Base-by-base conservation (phyloP, 2,329 filamentous ascomycete genomes). In the Colletotrichum limetticola region DNA sequence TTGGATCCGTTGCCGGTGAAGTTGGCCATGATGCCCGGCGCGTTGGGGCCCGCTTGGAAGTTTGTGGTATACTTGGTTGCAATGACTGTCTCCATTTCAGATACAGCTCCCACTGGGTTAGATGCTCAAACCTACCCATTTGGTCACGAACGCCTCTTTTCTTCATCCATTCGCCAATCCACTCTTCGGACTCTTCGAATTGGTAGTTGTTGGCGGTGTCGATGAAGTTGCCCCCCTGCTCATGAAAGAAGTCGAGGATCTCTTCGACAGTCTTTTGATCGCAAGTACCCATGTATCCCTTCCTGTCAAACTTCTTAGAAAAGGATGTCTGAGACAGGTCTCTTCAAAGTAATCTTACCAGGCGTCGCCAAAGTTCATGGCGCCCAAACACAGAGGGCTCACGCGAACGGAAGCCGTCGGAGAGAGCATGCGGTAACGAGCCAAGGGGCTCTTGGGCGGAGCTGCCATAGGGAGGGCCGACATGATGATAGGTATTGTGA, bases 131-230 rank as follows among this genome's bases (percentile, higher is more conserved):
- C 84, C 72, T 77, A 88, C 87, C 85, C 81, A 94, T 89, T 78
- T 93, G 85, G 76, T 93, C 91, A 28, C 93, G 88, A 72, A 89
- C 89, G n/a, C 87, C 85, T 11, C 90, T 87, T 74, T 87, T 86
- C 76, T 86, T 85, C 90, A 93, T 92, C 91, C 92, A 94, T 76
- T 92, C 91, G 46, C 92, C 92, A 69, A 94, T 84, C 89, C 91
- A 92, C 65, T 78, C 80, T 80, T 94, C 92, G 1, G 89, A 89
- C 79, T 93, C 86, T 72, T 85, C 85, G 67, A 85, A 82, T 76
- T 93, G 91, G 81, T 94, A 94, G 80, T 91, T 91, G 82, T 91
- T 92, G 71, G 91, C 78, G 0, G 91, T 93, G 79, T 94, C 93
- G 78, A 94, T 91, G 80, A 94, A 94, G 82, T 94, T 94, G 28